phyloP scores from a whole-genome alignment of 352 stramenopile species.

The Pythium aristosporum region DNA sequence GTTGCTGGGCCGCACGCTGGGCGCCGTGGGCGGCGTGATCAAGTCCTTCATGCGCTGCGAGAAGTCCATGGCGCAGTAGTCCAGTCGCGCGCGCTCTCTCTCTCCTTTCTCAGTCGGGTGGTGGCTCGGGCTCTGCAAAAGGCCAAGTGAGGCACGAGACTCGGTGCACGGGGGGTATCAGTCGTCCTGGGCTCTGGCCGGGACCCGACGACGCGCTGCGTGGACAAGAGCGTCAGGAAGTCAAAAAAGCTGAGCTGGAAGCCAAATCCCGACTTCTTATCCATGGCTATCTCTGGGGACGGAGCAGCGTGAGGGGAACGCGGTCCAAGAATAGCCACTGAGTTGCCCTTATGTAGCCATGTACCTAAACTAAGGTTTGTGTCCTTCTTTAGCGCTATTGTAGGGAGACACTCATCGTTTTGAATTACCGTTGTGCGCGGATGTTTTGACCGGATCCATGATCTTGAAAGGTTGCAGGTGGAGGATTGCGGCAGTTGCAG shows the following conservation, averaged over 20 bases:
- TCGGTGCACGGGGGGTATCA: not conserved
- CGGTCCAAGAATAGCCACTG: slow-evolving; percentile 13
- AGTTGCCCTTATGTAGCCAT: slow-evolving; percentile 1
- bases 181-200: slow-evolving; percentile 10
- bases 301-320: not conserved
- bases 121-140: slow-evolving; percentile 24
- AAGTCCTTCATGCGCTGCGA: slow-evolving; percentile 76
- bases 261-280: not conserved
- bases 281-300: not conserved
- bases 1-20: slow-evolving; percentile 48
- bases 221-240: not conserved
- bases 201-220: not conserved
- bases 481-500: not conserved
- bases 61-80: slow-evolving; percentile 54
- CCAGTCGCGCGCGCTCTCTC: not conserved
- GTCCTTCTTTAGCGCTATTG: not conserved
- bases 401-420: not conserved
- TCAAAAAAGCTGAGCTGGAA: no score
- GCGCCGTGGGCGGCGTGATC: slow-evolving; percentile 50
- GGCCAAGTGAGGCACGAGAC: slow-evolving; percentile 18
- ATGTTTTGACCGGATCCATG: slow-evolving; percentile 2
- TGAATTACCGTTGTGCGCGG: not conserved
- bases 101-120: not conserved
- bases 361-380: not conserved
- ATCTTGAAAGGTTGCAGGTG: slow-evolving; percentile 19